Conservation (phyloP, 352 stramenopile genomes). For the Pythium insidiosum region DNA sequence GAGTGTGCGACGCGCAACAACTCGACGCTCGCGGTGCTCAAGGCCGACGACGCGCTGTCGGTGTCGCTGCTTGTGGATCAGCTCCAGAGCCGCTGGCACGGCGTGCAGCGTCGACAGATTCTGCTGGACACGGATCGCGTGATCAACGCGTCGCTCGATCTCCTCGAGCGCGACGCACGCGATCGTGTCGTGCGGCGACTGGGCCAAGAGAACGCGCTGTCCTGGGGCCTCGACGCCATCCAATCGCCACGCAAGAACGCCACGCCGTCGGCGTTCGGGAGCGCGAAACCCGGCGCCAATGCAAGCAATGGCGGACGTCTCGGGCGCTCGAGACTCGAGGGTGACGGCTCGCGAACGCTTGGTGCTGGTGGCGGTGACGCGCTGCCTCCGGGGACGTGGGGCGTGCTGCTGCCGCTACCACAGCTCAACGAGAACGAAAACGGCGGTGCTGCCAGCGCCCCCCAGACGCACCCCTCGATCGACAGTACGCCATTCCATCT, state of each 20-base stretch:
- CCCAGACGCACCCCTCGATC: constrained; percentile 11
- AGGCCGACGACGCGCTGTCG: constrained; percentile 3
- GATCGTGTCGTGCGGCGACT: constrained; percentile 67
- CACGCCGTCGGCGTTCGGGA: no score
- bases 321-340: no score
- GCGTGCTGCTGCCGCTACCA: constrained; percentile 61
- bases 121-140: constrained; percentile 63
- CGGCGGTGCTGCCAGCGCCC: constrained; percentile 3
- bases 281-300: no score
- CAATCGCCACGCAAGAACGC: constrained; percentile 55
- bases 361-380: no score
- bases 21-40: constrained; percentile 9
- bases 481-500: constrained; percentile 58
- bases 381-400: constrained; percentile 69
- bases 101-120: constrained; percentile 63
- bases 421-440: constrained; percentile 61
- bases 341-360: no score
- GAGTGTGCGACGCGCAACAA: constrained; percentile 37
- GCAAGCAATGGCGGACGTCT: no score
- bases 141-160: constrained; percentile 62
- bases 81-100: constrained; percentile 62
- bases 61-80: constrained; percentile 12
- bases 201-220: constrained; percentile 68
- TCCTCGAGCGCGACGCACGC: constrained; percentile 41
- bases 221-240: constrained; percentile 76